phyloP scores from a whole-genome alignment of 169 alveolate genomes.

The Cryptosporidium andersoni region DNA sequence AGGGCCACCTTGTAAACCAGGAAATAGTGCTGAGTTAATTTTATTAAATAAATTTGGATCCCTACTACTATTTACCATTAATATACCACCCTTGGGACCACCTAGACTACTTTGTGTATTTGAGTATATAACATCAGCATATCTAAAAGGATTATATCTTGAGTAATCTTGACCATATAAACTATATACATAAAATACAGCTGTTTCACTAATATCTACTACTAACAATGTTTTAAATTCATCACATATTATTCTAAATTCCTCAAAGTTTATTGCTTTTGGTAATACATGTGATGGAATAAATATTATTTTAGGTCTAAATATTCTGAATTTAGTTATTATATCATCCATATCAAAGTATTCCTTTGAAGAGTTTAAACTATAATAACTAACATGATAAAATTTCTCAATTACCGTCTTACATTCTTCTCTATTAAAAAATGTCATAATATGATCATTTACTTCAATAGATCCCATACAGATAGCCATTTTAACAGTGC shows the following conservation, averaged over 20 bases:
- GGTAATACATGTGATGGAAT: conserved; percentile 77
- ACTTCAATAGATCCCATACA: conserved; percentile 76
- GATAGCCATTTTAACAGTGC: conserved; percentile 78
- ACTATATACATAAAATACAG: conserved; percentile 80
- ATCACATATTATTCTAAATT: conserved; percentile 77
- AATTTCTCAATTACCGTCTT: conserved; percentile 76
- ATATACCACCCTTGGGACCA: conserved; percentile 84
- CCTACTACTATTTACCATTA: conserved; percentile 35
- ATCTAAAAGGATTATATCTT: conserved; percentile 46
- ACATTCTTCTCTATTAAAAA: conserved; percentile 79
- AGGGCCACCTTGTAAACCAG: conserved; percentile 97
- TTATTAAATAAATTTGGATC: conserved; percentile 81
- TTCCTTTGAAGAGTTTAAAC: conserved; percentile 63
- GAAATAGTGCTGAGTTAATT: conserved; percentile 94
- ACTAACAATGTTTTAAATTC: conserved; percentile 78
- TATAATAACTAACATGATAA: conserved; percentile 82
- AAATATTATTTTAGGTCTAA: conserved; percentile 81
- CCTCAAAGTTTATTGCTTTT: conserved; percentile 76
- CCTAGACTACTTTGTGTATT: conserved; percentile 86
- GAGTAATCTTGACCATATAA: conserved; percentile 15
- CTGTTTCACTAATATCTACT: conserved; percentile 84
- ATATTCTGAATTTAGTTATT: conserved; percentile 73
- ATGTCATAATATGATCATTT: conserved; percentile 83
- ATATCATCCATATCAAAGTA: conserved; percentile 8
- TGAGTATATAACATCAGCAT: conserved; percentile 83